phyloP scores from a whole-genome alignment of 2,329 filamentous ascomycete species.

The Lecanosticta acicola region DNA sequence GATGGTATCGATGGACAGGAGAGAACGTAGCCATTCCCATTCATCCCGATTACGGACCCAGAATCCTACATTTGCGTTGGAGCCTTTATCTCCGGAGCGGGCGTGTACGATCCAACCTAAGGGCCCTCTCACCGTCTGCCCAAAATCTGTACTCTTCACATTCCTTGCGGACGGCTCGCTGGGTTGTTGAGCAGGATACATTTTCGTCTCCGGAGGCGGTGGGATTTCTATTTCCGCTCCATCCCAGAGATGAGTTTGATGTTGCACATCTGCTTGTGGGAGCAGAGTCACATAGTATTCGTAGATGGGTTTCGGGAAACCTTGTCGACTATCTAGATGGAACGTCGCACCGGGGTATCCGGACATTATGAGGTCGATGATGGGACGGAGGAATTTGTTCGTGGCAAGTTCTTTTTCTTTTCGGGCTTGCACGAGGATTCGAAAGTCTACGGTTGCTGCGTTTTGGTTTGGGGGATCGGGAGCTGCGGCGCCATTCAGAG shows the following conservation, averaged over 20 bases:
- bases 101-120: conserved; percentile 36
- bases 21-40: conserved; percentile 30
- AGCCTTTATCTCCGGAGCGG: conserved; percentile 32
- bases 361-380: conserved; percentile 42
- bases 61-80: conserved; percentile 33
- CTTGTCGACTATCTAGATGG: conserved; percentile 35
- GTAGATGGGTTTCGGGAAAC: conserved; percentile 36
- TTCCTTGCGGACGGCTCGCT: conserved; percentile 22
- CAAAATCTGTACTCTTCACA: conserved; percentile 24
- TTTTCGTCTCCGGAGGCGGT: conserved; percentile 30
- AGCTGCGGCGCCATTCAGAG: conserved; percentile 41
- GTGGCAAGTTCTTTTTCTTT: conserved; percentile 24
- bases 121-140: conserved; percentile 33
- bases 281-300: conserved; percentile 40
- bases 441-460: conserved; percentile 45
- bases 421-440: conserved; percentile 36
- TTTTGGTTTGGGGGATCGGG: conserved; percentile 39
- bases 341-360: conserved; percentile 31
- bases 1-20: conserved; percentile 26
- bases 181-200: conserved; percentile 34
- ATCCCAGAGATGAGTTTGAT: conserved; percentile 27
- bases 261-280: conserved; percentile 27
- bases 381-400: conserved; percentile 34
- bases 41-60: conserved; percentile 39
- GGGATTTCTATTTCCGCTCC: conserved; percentile 30